Evolutionary conservation across 768 basidiomycete genomes (phyloP), one percentile per base, ranked within the genome.

Genomic region (Termitomyces sp.): DNA sequence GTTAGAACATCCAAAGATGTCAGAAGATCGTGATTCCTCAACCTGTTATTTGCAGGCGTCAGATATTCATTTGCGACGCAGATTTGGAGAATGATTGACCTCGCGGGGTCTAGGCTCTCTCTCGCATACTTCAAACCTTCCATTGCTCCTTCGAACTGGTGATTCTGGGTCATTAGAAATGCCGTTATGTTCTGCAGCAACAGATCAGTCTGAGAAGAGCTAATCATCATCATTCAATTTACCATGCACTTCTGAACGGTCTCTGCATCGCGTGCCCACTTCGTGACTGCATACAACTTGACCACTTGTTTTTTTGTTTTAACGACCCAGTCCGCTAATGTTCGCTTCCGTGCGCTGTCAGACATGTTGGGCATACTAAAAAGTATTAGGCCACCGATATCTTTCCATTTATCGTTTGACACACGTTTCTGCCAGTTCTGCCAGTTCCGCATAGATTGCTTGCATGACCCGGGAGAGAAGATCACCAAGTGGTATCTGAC

Each of bases 11-110:
- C 90, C 37, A 98, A 74, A 24, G 95, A 95, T 0, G 94, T 96
- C 4, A 94, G 79, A 24, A 98, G 76, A 71, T 98, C 96, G 60
- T 95, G 93, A 72, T 98, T 98, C 56, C 95, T 87, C 20, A 94
- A 81, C 67, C 95, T 65, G 5, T 44, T 3, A n/a, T 41, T 20
- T 29, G 36, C 22, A 58, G 52, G 31, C 6, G 28, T 53, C 36
- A 49, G 45, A 42, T 28, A 13, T 24, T 33, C 18, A 20, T 36
- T 42, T 10, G 22, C 16, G 22, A 34, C 33, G 20, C 2, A 29
- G 6, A 39, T 42, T 41, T 44, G 13, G 37, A 15, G 6, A 34
- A 24, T 50, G 6, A 68, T 79, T 60, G 57, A 90, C 94, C 93
- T 84, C 37, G 94, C 88, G 39, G 86, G 81, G 64, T 90, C 87